Percentiles rank a stretch among this genome's conserved stretches.
Evolutionary conservation across 164 flowering plant genomes (phyloP).

Genomic region (Kalanchoe fedtschenkoi): DNA sequence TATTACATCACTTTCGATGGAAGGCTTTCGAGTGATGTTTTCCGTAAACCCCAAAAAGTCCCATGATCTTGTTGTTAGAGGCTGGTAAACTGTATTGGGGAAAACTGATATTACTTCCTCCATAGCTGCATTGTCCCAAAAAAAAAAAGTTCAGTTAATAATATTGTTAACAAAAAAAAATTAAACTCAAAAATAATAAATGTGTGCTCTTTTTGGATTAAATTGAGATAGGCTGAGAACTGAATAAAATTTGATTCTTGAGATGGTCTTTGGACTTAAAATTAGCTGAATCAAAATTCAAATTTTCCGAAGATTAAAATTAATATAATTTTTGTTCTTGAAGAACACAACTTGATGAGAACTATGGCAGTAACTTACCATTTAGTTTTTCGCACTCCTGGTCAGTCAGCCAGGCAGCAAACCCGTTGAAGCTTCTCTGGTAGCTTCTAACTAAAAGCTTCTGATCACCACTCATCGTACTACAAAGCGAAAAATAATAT

Average conservation of each 20-base stretch:
- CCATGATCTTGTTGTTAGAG: conserved; percentile 40
- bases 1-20: conserved; percentile 17
- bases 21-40: not conserved
- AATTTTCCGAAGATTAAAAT: too few relatives aligned
- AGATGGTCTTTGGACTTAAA: too few relatives aligned
- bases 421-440: conserved; percentile 31
- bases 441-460: too few relatives aligned
- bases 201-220: not conserved
- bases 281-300: not conserved
- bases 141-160: too few relatives aligned
- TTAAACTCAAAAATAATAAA: not conserved
- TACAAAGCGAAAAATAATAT: not conserved
- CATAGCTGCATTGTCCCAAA: too few relatives aligned
- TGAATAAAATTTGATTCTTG: too few relatives aligned
- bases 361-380: too few relatives aligned
- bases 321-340: too few relatives aligned
- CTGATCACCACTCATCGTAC: too few relatives aligned
- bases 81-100: conserved; percentile 13
- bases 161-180: conserved; percentile 13
- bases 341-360: too few relatives aligned
- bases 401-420: conserved; percentile 24
- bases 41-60: conserved; percentile 25
- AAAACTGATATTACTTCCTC: too few relatives aligned
- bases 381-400: conserved; percentile 15
- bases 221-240: too few relatives aligned